Base-by-base conservation (phyloP, 2,329 filamentous ascomycete genomes). In the Botrytis fragariae region DNA sequence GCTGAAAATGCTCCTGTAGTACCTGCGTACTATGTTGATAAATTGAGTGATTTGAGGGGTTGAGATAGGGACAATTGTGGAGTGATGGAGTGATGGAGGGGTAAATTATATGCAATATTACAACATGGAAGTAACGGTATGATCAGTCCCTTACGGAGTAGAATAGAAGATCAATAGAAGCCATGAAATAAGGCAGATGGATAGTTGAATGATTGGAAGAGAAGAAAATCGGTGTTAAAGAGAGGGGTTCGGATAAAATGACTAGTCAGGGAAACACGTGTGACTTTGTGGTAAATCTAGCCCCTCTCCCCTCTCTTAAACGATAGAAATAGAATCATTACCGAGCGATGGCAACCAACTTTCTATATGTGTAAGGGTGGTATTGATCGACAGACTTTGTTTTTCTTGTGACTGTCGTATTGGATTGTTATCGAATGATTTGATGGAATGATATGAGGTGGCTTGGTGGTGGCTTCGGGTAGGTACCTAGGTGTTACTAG, bases 21-120 rank as follows among this genome's bases (percentile, higher is more conserved):
- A 70, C 96, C 96, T 4, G 87, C 88, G 57, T 96, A 90, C 76
- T 98, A 97, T 82, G 90, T 96, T 60, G 92, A 98, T 82, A 90
- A 89, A 81, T 84, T 99, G 78, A 92, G 92, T 73, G 95, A 98
- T 84, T 84, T 98, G 78, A 82, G 87, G 67, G 84, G 76, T 35
- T 82, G 72, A 75, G 35, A 42, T 18, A n/a, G 35, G 60, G 60
- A 37, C 35, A 35, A 39, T n/a, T 37, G 35, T 37, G 12, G 35
- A 61, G n/a, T 42, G 32, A 25, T 35, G 32, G 32, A 60, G 39
- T 39, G 35, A 18, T 57, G 32, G 32, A 51, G 63, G 65, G 65
- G 48, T 57, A 42, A 54, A 32, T 12, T 16, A 32, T 29, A 37
- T 68, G 35, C 48, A 57, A 37, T 37, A 51, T 51, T n/a, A 29